Base-by-base conservation (phyloP, 2,329 filamentous ascomycete species). In the Colletotrichum sp. region DNA sequence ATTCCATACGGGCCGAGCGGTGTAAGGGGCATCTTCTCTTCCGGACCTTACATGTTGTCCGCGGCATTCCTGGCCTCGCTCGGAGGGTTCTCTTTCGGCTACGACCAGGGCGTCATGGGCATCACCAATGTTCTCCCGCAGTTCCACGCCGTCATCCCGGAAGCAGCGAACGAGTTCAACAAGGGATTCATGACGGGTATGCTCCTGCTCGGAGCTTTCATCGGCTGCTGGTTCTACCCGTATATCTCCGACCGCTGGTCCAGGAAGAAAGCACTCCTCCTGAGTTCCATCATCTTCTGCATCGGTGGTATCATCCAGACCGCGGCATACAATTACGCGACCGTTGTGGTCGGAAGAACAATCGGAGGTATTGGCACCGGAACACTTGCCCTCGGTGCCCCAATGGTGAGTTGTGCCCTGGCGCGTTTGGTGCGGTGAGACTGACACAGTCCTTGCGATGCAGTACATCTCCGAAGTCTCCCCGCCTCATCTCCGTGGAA, bases 81-180 rank as follows among this genome's bases (percentile, higher is more conserved):
- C 26, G 86, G 84, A 32, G 79, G 73, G 13, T 76, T 76, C 63
- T 76, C 73, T 1, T 76, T 87, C 72, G 86, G 85, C 34, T 87
- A 86, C 69, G 73, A 85, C 44, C 79, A 85, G 69, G 79, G 83
- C 63, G 80, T 85, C 16, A 85, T 86, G 70, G 84, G 81, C 6
- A 81, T 89, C 64, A 87, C 87, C 78, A 83, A 87, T 8, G 84
- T 86, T 18, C 88, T 89, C 85, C 79, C 82, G 0, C 86, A 88
- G 52, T 89, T 89, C 77, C 83, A 87, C 30, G 70, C 80, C 1
- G 79, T 79, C 2, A 88, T 86, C 78, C 84, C 85, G 8, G 81
- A 81, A 7, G 81, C 81, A 13, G 82, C 79, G 0, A 76, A 34
- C 5, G 30, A 39, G 36, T 81, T 74, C 3, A 44, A 49, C 24